These are phyloP conservation scores for Yarrowia sp. DNA, from an alignment of 805 yeast species.

Conservation along the genomic window DNA sequence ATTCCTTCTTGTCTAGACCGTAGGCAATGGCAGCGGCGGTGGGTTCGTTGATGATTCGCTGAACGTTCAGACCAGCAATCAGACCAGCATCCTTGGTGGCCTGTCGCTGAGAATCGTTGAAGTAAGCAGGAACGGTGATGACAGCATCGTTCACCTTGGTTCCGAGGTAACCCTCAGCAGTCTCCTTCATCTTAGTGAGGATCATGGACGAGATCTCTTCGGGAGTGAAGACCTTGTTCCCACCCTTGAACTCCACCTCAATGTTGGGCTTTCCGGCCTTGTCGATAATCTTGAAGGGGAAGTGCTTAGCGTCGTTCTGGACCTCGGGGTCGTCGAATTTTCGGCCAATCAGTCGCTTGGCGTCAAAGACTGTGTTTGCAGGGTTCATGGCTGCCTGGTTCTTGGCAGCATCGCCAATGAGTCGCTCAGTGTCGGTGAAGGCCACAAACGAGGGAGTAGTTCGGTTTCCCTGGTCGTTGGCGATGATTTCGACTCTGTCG, in stretches of 20 bases:
- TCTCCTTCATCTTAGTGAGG: neutral
- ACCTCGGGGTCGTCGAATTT: slow-evolving; percentile 47
- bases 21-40: slow-evolving; percentile 99
- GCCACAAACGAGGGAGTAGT: slow-evolving; percentile 97
- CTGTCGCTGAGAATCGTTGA: neutral
- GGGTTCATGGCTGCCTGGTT: slow-evolving; percentile 98
- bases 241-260: neutral
- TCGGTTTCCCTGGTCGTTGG: slow-evolving; percentile 98
- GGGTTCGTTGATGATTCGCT: slow-evolving; percentile 96
- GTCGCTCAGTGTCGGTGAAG: neutral
- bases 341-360: slow-evolving; percentile 90
- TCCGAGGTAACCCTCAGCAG: neutral
- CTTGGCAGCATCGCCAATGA: slow-evolving; percentile 77
- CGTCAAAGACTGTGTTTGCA: slow-evolving; percentile 86
- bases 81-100: neutral
- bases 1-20: slow-evolving; percentile 70
- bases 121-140: neutral
- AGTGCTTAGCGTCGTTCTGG: slow-evolving; percentile 4
- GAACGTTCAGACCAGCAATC: neutral
- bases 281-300: neutral
- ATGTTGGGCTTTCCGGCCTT: slow-evolving; percentile 2
- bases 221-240: neutral
- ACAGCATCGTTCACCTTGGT: neutral
- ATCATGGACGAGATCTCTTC: neutral
- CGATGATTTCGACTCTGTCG: slow-evolving; percentile 90